These are phyloP conservation scores for Fusarium sp. DNA, from an alignment of 2,329 filamentous ascomycete species.

Conservation along the genomic window DNA sequence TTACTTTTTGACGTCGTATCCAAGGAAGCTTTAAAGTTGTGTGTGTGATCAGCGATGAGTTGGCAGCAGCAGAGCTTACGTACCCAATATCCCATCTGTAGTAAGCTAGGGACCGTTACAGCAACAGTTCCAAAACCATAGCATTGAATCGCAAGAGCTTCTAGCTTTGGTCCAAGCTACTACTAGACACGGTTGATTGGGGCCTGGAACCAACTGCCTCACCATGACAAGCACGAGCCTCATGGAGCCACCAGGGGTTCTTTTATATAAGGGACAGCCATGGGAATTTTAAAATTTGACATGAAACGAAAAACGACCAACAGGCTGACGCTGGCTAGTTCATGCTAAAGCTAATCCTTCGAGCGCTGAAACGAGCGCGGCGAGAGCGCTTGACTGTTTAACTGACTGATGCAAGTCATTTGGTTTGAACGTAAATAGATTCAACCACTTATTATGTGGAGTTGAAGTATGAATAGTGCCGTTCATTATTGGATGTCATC, in stretches of 20 bases:
- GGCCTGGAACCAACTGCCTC: conserved; percentile 35
- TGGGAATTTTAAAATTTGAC: conserved; percentile 6
- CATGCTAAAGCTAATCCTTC: neutral
- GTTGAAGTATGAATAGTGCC: neutral
- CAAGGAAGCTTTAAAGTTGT: conserved; percentile 28
- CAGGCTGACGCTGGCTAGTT: neutral
- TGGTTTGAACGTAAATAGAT: neutral
- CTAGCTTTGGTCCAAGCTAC: conserved; percentile 1
- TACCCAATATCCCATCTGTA: neutral
- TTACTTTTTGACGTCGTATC: conserved; percentile 16
- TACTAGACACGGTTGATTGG: neutral
- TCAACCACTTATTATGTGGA: neutral
- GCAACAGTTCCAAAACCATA: conserved; percentile 8
- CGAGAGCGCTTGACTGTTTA: neutral
- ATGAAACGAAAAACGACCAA: conserved; percentile 1
- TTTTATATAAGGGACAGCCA: neutral
- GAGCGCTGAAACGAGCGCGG: conserved; percentile 10
- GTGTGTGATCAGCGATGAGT: conserved; percentile 33
- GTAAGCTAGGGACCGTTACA: conserved; percentile 11
- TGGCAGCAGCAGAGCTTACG: conserved; percentile 15
- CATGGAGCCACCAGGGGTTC: neutral
- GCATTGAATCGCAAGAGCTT: conserved; percentile 13
- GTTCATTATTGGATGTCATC: neutral
- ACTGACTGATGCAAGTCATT: neutral
- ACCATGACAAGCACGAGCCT: conserved; percentile 42